Base-by-base conservation (phyloP, 164 flowering plant genomes). In the Tetrastigma voinierianum region DNA sequence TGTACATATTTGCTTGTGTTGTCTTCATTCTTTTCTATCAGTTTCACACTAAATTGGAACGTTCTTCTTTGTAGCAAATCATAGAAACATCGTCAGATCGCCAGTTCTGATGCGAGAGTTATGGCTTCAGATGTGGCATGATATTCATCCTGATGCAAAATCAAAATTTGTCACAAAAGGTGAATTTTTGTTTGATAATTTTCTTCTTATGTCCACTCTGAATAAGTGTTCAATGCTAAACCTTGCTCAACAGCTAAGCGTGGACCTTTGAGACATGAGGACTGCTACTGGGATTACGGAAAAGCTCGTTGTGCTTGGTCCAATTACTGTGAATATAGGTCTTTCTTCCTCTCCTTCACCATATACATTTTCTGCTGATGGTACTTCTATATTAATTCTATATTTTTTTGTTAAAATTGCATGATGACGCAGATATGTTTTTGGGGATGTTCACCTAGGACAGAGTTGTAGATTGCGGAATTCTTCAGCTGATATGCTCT, bases 91-190 rank as follows among this genome's bases (percentile, higher is more conserved):
- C 69, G 99, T 95, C 52, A 86, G 96, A 65, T 78, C 86, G 24
- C 87, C 98, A 65, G 90, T 78, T 69, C 72, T 95, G 61, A 92
- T 95, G 99, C 74, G 99, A 68, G 99, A 95, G 76, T 56, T 95
- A 68, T 95, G 99, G 99, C 97, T 95, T 51, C 90, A 95, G 71
- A 88, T 92, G 86, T 95, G 97, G 99, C 98, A 95, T 80, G 99
- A 95, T 74, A 86, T 87, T 51, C 94, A 92, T 75, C 88, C 96
- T 13, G 80, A 83, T 70, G 83, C 84, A 51, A 83, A 74, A 75
- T 76, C 87, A 59, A 86, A 84, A 60, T 95, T 92, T 76, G 98
- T 92, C 23, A 89, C 96, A 15, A 95, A 95, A 88, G 96, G 98
- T 92, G 19, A 60, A 16, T 25, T 21, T 64, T 59, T 47, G 20